Conservation (phyloP, 169 alveolate species). For the Toxoplasma gondii region DNA sequence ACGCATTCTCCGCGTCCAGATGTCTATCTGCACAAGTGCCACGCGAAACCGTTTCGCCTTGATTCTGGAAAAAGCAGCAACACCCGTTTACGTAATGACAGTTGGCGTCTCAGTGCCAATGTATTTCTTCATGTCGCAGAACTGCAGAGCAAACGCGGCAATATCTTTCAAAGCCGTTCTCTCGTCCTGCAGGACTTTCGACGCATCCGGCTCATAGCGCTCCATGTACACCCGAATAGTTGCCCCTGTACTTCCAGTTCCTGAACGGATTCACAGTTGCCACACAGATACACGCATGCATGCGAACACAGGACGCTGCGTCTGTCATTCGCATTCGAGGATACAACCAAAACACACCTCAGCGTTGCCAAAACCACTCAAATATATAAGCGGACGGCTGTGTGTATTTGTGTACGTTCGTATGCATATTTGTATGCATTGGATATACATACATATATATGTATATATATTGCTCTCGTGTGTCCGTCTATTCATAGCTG, state of each 20-base stretch:
- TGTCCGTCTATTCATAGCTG: too few relatives aligned
- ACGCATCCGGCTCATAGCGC: constrained; percentile 70
- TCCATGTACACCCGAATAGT: constrained; percentile 95
- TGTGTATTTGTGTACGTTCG: too few relatives aligned
- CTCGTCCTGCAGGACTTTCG: constrained; percentile 5
- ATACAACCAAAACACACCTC: neutral
- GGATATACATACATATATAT: too few relatives aligned
- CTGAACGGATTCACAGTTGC: constrained; percentile 31
- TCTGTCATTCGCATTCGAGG: neutral
- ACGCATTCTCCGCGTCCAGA: too few relatives aligned
- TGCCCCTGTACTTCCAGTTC: constrained; percentile 91
- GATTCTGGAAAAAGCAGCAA: too few relatives aligned
- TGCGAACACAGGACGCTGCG: neutral
- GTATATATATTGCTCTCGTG: too few relatives aligned
- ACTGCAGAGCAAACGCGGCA: constrained; percentile 45
- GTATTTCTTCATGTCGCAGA: constrained; percentile 55
- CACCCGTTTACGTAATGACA: constrained; percentile 48
- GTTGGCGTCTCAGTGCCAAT: constrained; percentile 61
- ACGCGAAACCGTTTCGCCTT: too few relatives aligned
- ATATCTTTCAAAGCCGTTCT: constrained; percentile 6
- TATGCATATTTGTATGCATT: too few relatives aligned
- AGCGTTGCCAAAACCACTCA: neutral
- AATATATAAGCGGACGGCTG: too few relatives aligned
- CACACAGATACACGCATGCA: too few relatives aligned
- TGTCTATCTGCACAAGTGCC: too few relatives aligned